Base-by-base conservation (phyloP, 2,329 filamentous ascomycete species). In the Alternaria ethzedia region DNA sequence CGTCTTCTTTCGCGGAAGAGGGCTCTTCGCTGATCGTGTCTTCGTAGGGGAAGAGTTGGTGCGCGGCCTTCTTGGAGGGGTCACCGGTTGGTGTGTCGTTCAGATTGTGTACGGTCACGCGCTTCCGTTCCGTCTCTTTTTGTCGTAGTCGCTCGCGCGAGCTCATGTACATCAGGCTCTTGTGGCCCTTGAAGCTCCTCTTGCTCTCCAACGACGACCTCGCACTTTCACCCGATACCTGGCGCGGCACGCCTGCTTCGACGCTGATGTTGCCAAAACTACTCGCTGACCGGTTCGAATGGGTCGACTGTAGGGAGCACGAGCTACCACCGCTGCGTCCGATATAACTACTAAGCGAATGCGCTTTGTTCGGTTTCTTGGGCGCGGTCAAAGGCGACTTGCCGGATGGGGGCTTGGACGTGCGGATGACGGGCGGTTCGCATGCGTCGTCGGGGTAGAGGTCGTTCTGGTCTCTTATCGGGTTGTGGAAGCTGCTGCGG, bases 401-500 rank as follows among this genome's bases (percentile, higher is more conserved):
- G 57, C 91, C 92, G 54, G 91, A 93, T 0, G 92, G 92, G 8
- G 90, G 91, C 78, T 94, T 94, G 30, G 93, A 88, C 30, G 94
- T 97, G 67, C 91, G 90, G 71, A 96, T 87, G 58, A 95, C 87
- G 17, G 94, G 93, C 12, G 93, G 82, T 64, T 85, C 82, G 30
- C 86, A 87, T 45, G 86, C 86, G 80, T 88, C 85, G 76, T 88
- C 85, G 36, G 84, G 81, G 67, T 84, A 83, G 57, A 85, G 67
- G 68, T 83, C 82, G 52, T 83, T 80, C 36, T 79, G 83, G 56
- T 84, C 84, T 30, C 84, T 81, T 17, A 83, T 81, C 5, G 86
- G 82, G 50, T 85, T 82, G 54, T 85, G 83, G 78, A 88, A 90
- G 63, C 88, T 86, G 63, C 90, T 88, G 85, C 93, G 93, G 75